Percentiles rank a stretch among this genome's conserved stretches.
These are phyloP conservation scores for Daldinia concentrica DNA, from an alignment of 495 filamentous ascomycete genomes.

Conservation along the genomic window DNA sequence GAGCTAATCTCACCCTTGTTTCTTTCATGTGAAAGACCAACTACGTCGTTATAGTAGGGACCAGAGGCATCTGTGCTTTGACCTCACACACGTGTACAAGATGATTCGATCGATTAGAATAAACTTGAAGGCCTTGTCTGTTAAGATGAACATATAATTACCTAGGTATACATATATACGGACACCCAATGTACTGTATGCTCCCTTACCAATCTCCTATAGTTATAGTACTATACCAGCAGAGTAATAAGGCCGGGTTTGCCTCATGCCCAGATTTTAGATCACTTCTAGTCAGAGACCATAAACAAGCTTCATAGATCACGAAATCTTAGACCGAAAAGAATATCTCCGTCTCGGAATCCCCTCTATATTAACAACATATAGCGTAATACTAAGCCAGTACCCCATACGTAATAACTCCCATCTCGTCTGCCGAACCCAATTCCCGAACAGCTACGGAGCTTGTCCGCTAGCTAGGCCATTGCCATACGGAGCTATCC, in stretches of 20 bases:
- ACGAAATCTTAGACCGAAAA: background rate
- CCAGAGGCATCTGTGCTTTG: background rate
- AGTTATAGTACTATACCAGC: too few relatives aligned
- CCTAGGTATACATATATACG: too few relatives aligned
- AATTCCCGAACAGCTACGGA: background rate
- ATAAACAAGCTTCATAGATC: background rate
- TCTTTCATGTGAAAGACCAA: background rate
- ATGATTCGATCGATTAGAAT: background rate
- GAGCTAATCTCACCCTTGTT: background rate
- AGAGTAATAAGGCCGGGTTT: too few relatives aligned
- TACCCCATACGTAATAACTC: background rate
- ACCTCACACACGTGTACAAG: background rate
- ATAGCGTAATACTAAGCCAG: background rate
- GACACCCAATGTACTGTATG: too few relatives aligned
- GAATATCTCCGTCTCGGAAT: background rate
- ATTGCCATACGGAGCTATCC: background rate
- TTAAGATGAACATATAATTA: background rate
- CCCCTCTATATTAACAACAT: background rate
- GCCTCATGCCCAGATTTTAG: background rate
- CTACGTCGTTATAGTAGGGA: background rate
- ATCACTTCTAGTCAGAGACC: background rate
- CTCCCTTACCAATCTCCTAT: too few relatives aligned
- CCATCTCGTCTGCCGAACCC: background rate
- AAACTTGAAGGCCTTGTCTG: background rate
- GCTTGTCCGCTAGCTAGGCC: background rate